These are phyloP conservation scores for Chiua virens DNA, from an alignment of 768 basidiomycete genomes.

Conservation along the genomic window DNA sequence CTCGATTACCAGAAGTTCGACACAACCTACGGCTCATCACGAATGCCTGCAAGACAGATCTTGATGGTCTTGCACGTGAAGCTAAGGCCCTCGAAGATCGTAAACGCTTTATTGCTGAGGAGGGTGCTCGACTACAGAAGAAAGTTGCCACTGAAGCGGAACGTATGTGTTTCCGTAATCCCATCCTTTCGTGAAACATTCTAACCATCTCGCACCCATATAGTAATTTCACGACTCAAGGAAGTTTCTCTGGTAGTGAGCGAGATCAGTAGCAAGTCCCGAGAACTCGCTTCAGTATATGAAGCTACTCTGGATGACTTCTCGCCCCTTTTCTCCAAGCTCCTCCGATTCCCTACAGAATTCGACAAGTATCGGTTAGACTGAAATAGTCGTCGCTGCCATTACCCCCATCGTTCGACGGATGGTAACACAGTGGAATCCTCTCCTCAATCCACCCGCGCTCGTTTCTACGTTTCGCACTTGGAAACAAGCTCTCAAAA, in stretches of 20 bases:
- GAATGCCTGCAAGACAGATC: slow-evolving; percentile 77
- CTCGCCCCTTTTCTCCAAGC: slow-evolving; percentile 65
- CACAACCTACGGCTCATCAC: slow-evolving; percentile 90
- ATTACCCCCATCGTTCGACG: slow-evolving; percentile 79
- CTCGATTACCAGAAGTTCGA: slow-evolving; percentile 92
- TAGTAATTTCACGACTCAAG: slow-evolving; percentile 79
- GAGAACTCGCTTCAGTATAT: slow-evolving; percentile 62
- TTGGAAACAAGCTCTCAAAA: slow-evolving; percentile 69
- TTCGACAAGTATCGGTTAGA: slow-evolving; percentile 81
- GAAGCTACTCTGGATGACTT: slow-evolving; percentile 76
- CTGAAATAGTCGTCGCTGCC: slow-evolving; percentile 90
- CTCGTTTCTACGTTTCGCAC: slow-evolving; percentile 64
- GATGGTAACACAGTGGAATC: slow-evolving; percentile 77
- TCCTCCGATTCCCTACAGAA: slow-evolving; percentile 74
- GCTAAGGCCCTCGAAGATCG: slow-evolving; percentile 81
- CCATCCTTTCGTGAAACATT: not conserved
- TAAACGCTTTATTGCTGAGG: slow-evolving; percentile 66
- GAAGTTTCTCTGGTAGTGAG: slow-evolving; percentile 74
- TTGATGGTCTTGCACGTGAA: slow-evolving; percentile 89
- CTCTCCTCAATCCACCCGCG: slow-evolving; percentile 70
- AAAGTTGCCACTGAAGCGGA: slow-evolving; percentile 76
- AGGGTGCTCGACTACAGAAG: slow-evolving; percentile 69
- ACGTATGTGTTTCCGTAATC: slow-evolving; percentile 43
- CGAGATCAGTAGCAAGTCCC: slow-evolving; percentile 64
- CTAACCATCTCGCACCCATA: not conserved